Evolutionary conservation across 202 grass and related monocot genomes (phyloP), one percentile per base, ranked within the genome.

Genomic region (Elaeis oleifera): DNA sequence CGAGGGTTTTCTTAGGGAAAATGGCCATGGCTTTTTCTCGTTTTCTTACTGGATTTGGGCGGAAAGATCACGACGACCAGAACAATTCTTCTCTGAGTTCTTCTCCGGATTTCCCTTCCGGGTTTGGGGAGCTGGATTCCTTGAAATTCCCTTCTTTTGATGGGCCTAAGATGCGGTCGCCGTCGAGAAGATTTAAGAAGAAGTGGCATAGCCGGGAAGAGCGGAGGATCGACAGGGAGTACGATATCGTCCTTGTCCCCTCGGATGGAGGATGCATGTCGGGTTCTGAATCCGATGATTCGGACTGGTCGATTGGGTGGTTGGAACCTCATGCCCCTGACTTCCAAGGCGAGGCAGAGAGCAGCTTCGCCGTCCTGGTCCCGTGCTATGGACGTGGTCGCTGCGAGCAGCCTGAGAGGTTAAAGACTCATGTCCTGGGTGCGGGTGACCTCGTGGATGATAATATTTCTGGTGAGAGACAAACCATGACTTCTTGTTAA

Each of bases 241-340:
- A 79, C 24, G 89, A 87, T 55, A 81, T 92, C 54, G 84, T 88
- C 15, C 64, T 92, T 53, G 72, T 92, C 13, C 89, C 78, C 20
- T 81, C 81, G 0, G 89, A 81, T 56, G 83, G 74, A 23, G 80
- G 20, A 36, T 83, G 63, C 67, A 55, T 76, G 44, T 95, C 36
- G 0, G 85, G 87, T n/a, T 79, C 82, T 0, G 90, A 81, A 56
- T 95, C 83, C 0, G 90, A 90, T 60, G 67, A 73, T 29, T 88
- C 84, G 0, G 90, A 96, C 53, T 90, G 90, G 90, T 96, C 90
- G 17, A 90, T 90, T 28, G 86, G 90, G 3, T 90, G 90, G 90
- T 80, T 80, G 5, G 86, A 96, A 55, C 83, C 90, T 48, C 90
- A 88, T 48, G 75, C 80, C 8, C 64, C 81, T 4, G 86, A 85